These are phyloP conservation scores for Suhomyces atakaporum DNA, from an alignment of 1,139 yeast species.

Conservation along the genomic window DNA sequence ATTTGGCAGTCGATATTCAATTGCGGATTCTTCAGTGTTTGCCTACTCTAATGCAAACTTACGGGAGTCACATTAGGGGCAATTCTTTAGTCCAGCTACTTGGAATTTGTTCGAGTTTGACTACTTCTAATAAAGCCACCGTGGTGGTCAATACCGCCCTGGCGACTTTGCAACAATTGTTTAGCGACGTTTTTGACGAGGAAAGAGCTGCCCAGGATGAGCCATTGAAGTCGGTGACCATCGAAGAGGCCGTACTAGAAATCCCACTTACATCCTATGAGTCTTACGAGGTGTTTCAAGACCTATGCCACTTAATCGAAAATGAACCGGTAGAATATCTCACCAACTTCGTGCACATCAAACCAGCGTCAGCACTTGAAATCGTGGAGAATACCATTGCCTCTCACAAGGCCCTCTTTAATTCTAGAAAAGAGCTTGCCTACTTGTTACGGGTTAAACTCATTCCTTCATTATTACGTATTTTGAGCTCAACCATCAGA, in stretches of 20 bases:
- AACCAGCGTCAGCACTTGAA: slow-evolving; percentile 75
- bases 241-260: slow-evolving; percentile 30
- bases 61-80: slow-evolving; percentile 57
- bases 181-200: slow-evolving; percentile 71
- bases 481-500: slow-evolving; percentile 57
- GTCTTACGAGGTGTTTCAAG: slow-evolving; percentile 67
- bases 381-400: slow-evolving; percentile 68
- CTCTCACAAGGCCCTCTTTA: slow-evolving; percentile 57
- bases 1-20: slow-evolving; percentile 79
- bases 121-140: slow-evolving; percentile 65
- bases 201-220: no score
- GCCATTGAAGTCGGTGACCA: slow-evolving; percentile 48
- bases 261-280: slow-evolving; percentile 64
- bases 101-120: slow-evolving; percentile 69
- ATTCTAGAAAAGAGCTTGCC: slow-evolving; percentile 62
- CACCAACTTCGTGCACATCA: slow-evolving; percentile 46
- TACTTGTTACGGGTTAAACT: slow-evolving; percentile 64
- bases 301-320: slow-evolving; percentile 69
- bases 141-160: slow-evolving; percentile 90
- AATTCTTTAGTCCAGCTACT: slow-evolving; percentile 59
- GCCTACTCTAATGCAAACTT: slow-evolving; percentile 71
- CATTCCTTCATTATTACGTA: slow-evolving; percentile 72
- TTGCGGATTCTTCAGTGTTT: slow-evolving; percentile 82
- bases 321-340: slow-evolving; percentile 55
- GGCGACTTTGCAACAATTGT: slow-evolving; percentile 86